Conservation (phyloP, 148 eudicot genomes). For the Cornus suecica region DNA sequence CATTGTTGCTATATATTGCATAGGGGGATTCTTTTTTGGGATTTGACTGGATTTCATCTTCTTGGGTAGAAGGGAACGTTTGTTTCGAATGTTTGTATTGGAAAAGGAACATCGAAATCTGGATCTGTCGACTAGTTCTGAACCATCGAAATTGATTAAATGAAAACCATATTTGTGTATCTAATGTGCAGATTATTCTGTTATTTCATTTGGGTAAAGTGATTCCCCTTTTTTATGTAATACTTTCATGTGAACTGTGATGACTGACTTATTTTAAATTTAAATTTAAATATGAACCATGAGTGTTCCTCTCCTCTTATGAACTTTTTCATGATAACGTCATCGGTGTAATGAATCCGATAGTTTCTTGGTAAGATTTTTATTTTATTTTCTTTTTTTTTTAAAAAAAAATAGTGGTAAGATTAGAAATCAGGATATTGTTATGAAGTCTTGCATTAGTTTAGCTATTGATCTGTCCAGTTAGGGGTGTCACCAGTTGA, state of each 20-base stretch:
- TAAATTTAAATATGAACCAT: too few relatives aligned
- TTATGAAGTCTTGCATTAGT: not conserved
- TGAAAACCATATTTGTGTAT: not conserved
- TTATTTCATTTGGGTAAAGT: not conserved
- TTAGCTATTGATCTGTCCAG: not conserved
- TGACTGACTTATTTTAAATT: not conserved
- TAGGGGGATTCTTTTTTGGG: not conserved
- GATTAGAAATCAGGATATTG: not conserved
- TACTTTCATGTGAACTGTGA: not conserved
- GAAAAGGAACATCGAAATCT: not conserved
- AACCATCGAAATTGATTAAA: not conserved
- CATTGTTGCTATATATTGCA: not conserved
- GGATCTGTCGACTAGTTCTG: not conserved
- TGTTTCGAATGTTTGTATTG: not conserved
- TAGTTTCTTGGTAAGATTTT: not conserved
- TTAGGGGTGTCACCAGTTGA: not conserved
- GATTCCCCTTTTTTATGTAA: constrained; percentile 2
- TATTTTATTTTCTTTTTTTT: too few relatives aligned
- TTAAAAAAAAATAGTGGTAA: not conserved
- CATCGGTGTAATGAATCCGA: not conserved
- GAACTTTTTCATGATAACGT: constrained; percentile 2
- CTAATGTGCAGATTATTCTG: not conserved
- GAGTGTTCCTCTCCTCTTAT: not conserved
- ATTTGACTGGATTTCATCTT: too few relatives aligned
- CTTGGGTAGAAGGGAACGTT: not conserved